phyloP scores from a whole-genome alignment of 768 basidiomycete genomes.

The Polyporus arcularius region DNA sequence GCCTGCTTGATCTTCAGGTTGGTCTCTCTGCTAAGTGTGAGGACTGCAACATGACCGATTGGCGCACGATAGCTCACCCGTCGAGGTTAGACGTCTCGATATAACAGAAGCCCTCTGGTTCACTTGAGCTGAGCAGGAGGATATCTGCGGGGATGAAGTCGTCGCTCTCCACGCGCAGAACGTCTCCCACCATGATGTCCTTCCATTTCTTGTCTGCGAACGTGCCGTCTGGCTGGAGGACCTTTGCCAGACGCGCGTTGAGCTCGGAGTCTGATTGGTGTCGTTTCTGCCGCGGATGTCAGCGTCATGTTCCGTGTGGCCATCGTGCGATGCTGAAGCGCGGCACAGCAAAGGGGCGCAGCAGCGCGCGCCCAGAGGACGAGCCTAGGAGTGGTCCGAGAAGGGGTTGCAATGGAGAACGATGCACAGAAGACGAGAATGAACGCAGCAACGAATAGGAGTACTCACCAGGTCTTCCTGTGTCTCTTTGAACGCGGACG shows the following conservation, averaged over 20 bases:
- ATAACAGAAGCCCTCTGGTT: constrained; percentile 97
- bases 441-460: not conserved
- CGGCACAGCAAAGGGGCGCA: not conserved
- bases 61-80: constrained; percentile 55
- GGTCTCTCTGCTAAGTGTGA: constrained; percentile 66
- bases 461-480: constrained; percentile 87
- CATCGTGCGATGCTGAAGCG: not conserved
- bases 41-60: not conserved
- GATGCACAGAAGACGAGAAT: not conserved
- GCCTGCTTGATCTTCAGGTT: constrained; percentile 99
- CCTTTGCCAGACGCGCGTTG: constrained; percentile 80
- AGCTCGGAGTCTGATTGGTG: constrained; percentile 93
- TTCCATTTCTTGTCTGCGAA: constrained; percentile 86
- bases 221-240: constrained; percentile 59
- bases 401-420: not conserved
- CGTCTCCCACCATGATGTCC: constrained; percentile 86
- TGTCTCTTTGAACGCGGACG: constrained; percentile 93
- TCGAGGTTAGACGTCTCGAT: constrained; percentile 98
- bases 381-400: not conserved
- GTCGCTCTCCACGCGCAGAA: constrained; percentile 87
- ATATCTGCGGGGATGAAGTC: constrained; percentile 97
- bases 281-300: constrained; percentile 66
- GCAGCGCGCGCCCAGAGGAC: not conserved
- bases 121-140: constrained; percentile 82
- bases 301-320: not conserved